Evolutionary conservation across 345 rosid species (phyloP).

Genomic region (Eucalyptus pauciflora): DNA sequence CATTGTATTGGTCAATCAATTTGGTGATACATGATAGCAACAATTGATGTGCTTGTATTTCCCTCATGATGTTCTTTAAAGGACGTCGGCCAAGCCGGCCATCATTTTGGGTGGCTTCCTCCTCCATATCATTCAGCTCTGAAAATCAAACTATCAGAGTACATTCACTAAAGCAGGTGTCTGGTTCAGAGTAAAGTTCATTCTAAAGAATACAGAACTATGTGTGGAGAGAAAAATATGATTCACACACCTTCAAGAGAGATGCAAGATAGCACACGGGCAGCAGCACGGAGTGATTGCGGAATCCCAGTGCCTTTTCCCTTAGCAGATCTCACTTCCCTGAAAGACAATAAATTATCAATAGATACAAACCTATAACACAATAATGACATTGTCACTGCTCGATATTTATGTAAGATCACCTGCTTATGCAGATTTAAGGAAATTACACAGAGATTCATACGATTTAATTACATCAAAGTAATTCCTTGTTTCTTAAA

Average conservation of each 20-base stretch:
- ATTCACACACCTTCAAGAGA: constrained; percentile 34
- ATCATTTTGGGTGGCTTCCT: constrained; percentile 65
- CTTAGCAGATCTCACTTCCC: constrained; percentile 62
- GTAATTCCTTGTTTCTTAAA: neutral
- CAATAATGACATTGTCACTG: neutral
- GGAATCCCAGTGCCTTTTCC: constrained; percentile 85
- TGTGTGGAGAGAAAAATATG: neutral
- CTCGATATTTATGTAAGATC: neutral
- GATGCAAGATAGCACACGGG: constrained; percentile 55
- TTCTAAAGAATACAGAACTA: neutral
- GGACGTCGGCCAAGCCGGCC: constrained; percentile 76
- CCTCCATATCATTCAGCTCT: constrained; percentile 49
- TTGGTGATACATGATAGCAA: constrained; percentile 30
- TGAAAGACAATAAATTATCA: neutral
- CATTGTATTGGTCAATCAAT: constrained; percentile 20
- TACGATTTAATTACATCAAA: neutral
- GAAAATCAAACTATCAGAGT: neutral
- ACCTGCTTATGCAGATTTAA: neutral
- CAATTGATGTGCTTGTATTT: constrained; percentile 54
- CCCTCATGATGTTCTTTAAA: constrained; percentile 28
- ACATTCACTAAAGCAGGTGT: neutral
- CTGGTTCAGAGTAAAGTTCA: neutral
- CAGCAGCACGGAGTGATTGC: constrained; percentile 76
- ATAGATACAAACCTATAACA: neutral
- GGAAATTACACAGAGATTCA: neutral